Evolutionary conservation across 2,329 filamentous ascomycete genomes (phyloP), one percentile per base, ranked within the genome.

Genomic region (Penicillium sumatraense): DNA sequence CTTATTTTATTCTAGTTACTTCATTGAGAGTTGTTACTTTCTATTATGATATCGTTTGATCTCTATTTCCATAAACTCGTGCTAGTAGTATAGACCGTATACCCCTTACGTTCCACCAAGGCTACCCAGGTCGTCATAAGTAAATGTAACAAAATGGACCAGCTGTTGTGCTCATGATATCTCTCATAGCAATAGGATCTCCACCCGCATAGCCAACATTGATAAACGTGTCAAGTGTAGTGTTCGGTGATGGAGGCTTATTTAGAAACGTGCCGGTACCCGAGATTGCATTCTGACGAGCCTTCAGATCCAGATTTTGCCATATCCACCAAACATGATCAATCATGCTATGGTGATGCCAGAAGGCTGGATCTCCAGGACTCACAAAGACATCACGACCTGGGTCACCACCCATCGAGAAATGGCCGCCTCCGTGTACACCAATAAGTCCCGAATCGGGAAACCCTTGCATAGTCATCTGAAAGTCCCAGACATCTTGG

Each of bases 281-380:
- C 3, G 64, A 68, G 51, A 82, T 73, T 5, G 64, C 69, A 53
- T 67, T 60, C 33, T 54, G 68, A 13, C 80, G 69, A 11, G 68
- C 67, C 45, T 65, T 60, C 33, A 72, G 60, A 46, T 80, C 72
- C 44, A 75, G 65, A 26, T 77, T 79, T 65, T 83, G 80, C 80
- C 80, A 83, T 13, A 77, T 79, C 77, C 77, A 80, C 68, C 73
- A 83, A 2, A 73, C 63, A 2, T 79, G 71, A 59, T 82, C 80
- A 23, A 82, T 77, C 68, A 76, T 75, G 2, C 72, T 72, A 54
- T 82, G 80, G 58, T 81, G 79, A 23, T 79, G 69, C 64, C 73
- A 82, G 67, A 82, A 82, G 26, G 66, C 70, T 3, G 78, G 78
- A 35, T 82, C 79, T 6, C 69, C 73, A 1, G 80, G 79, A 9